These are phyloP conservation scores for Colletotrichum echinochloae DNA, from an alignment of 2,329 filamentous ascomycete species.

Conservation along the genomic window DNA sequence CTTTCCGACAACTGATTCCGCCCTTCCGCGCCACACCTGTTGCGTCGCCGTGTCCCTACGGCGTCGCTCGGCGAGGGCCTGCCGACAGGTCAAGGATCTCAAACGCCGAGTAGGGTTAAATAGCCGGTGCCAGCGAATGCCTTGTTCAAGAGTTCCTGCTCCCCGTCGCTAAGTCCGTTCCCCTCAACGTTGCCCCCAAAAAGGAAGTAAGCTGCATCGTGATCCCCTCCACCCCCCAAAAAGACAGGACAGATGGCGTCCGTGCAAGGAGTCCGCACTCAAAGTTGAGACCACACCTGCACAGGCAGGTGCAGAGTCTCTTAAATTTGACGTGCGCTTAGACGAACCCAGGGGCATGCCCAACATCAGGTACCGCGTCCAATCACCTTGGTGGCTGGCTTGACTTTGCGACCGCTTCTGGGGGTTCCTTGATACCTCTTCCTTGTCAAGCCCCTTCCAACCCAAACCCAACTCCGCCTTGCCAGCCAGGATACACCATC, in stretches of 20 bases:
- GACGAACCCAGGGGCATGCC: conserved; percentile 8
- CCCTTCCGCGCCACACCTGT: conserved; percentile 23
- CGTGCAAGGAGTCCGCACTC: conserved; percentile 8
- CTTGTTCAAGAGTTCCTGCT: not conserved
- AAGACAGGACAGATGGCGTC: not conserved
- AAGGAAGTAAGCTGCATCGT: not conserved
- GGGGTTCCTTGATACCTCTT: conserved; percentile 1
- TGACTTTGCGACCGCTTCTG: conserved; percentile 27
- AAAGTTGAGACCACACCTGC: conserved; percentile 30
- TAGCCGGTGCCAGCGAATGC: not conserved
- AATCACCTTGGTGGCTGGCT: conserved; percentile 7
- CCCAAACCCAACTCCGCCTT: not conserved
- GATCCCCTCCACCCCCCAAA: not conserved
- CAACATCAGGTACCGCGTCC: conserved; percentile 14
- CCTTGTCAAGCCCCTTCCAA: not conserved
- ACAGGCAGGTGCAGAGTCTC: not conserved
- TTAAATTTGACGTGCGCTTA: conserved; percentile 10
- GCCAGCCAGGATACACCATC: not conserved
- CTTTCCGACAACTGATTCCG: conserved; percentile 26
- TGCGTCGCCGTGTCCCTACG: not conserved
- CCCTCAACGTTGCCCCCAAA: not conserved
- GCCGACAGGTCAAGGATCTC: conserved; percentile 2
- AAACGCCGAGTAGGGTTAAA: conserved; percentile 23
- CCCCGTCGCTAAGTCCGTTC: not conserved
- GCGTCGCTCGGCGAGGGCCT: not conserved